Conservation (phyloP, 768 basidiomycete species). For the Mycena sanguinolenta region DNA sequence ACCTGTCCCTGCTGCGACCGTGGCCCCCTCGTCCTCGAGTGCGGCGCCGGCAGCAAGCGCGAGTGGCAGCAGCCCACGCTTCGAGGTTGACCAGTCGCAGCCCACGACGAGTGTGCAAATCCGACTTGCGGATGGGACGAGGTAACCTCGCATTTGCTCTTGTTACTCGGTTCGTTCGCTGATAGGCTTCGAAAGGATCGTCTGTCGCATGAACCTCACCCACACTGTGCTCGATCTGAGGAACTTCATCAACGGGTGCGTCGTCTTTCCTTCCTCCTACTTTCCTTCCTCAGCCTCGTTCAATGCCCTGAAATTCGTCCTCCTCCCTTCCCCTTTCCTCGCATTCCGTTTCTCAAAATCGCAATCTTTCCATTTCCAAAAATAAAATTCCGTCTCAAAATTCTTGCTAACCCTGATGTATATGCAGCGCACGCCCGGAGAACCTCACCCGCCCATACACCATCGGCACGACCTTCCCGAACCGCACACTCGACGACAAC, state of each 20-base stretch:
- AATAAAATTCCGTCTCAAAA: no score
- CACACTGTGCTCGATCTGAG: conserved; percentile 81
- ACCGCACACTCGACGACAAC: conserved; percentile 64
- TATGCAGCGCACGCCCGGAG: conserved; percentile 56
- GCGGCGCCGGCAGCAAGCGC: background rate
- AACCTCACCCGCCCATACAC: conserved; percentile 62
- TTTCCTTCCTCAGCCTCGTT: no score
- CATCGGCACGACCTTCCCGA: conserved; percentile 81
- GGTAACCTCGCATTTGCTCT: conserved; percentile 48
- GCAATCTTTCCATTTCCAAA: no score
- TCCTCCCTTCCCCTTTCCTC: background rate
- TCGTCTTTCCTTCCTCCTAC: conserved; percentile 31
- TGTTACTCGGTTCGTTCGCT: background rate
- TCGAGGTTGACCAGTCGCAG: conserved; percentile 73
- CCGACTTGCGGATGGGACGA: conserved; percentile 79
- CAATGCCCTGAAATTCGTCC: background rate
- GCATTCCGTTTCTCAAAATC: conserved; percentile 40
- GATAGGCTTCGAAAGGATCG: conserved; percentile 56
- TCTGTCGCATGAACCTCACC: conserved; percentile 78
- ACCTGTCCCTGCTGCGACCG: conserved; percentile 53
- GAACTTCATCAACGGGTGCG: conserved; percentile 79
- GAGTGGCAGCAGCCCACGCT: conserved; percentile 51
- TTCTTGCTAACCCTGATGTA: no score
- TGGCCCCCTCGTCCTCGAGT: conserved; percentile 26
- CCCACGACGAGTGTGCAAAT: conserved; percentile 84